Base-by-base conservation (phyloP, 164 flowering plant genomes). In the Euptelea pleiosperma region DNA sequence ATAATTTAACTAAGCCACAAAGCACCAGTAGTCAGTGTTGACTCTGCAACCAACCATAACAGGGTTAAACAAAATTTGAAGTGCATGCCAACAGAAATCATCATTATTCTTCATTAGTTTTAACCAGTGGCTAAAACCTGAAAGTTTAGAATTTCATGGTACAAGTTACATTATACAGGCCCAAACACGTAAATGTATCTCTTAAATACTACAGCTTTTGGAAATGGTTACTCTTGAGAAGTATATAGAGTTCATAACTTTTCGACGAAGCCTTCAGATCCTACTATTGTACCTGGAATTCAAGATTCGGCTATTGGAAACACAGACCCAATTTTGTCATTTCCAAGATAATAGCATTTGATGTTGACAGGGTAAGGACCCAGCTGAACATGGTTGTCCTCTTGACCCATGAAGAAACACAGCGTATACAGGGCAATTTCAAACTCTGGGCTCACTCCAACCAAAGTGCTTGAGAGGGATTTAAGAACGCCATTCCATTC, bases 361-460 rank as follows among this genome's bases (percentile, higher is more conserved):
- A 93, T 79, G 59, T 90, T 88, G 34, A 93, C 95, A 14, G 82
- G 60, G 72, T 88, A 86, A 39, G 96, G 91, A 52, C 99, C 99
- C 33, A 90, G 70, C 62, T 86, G 80, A 35, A 93, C 57, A 44
- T 75, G 71, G 76, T 90, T 90, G 21, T 90, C 96, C 64, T 93
- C 96, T 40, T 66, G 71, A 18, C 96, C 99, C 14, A 68, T 34
- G 36, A 43, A 88, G 79, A 78, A 93, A 61, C 96, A 93, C 3
- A 90, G 75, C 0, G 97, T 93, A 57, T 86, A 90, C n/a, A 90
- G 64, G 0, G 97, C 97, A 52, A 93, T 51, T 67, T 93, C 99
- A 58, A 90, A 93, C 71, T 93, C 99, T 0, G 99, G 97, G 84
- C 97, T 93, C 59, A 86, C 97, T 36, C 97, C 99, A 43, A 93